Evolutionary conservation across 202 grass and related monocot species (phyloP), one percentile per base, ranked within the genome.

Genomic region (Carex sylvatica): DNA sequence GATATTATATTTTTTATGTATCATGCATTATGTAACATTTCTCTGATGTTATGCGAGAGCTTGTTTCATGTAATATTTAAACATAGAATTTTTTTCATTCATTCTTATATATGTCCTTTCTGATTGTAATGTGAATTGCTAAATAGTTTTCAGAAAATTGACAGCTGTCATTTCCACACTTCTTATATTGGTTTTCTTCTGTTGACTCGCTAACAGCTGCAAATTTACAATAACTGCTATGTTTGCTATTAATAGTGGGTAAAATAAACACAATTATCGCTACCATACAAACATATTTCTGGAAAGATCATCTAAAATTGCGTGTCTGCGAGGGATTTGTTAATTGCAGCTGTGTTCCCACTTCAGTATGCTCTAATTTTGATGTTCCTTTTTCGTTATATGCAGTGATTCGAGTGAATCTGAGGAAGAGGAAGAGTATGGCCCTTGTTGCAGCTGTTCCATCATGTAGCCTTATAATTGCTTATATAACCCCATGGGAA

Each of bases 341-440:
- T 54, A 31, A 73, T 26, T 14, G 19, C 70, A 56, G n/a, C 42
- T 49, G 11, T 31, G 51, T 33, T 56, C 3, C 72, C 22, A 59
- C 13, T 58, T 55, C 26, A 36, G 47, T 74, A 36, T 58, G 16
- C 52, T 77, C 52, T 58, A 59, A 77, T 36, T 36, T 59, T 77
- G 52, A 77, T 14, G 53, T 58, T 38, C 16, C 16, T 19, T 77
- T 59, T 59, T 77, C 3, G 52, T 13, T 19, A 68, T 63, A 9
- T 67, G 80, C 80, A 82, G 80, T 54, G 80, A 82, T 69, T 82
- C 63, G 1, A 69, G 80, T n/a, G 80, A 82, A 31, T 82, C 80
- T 13, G 80, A 82, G 24, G 63, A 51, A 1, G 79, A 82, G 65
- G 80, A 69, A 82, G 80, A 82, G 8, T 33, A 69, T 82, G 44